Conservation (phyloP, 2,329 filamentous ascomycete species). For the Incumbomyces lentus region DNA sequence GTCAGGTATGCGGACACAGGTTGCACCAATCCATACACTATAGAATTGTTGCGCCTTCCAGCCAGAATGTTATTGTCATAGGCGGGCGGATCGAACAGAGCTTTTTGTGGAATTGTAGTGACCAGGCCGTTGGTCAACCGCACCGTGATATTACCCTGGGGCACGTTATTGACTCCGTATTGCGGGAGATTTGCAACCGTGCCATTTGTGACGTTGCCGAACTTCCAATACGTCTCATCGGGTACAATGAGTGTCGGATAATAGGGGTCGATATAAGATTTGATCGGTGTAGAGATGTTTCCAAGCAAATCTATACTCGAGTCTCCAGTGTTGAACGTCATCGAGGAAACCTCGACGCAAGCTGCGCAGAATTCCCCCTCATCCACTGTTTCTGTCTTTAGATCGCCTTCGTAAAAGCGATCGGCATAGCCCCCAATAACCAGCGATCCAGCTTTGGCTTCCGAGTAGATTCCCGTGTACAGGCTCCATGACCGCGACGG, state of each 20-base stretch:
- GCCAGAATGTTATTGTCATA: neutral
- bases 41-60: neutral
- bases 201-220: constrained; percentile 10
- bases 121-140: constrained; percentile 17
- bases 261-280: constrained; percentile 11
- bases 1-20: neutral
- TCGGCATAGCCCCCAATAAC: constrained; percentile 19
- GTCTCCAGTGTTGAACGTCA: constrained; percentile 10
- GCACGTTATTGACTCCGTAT: constrained; percentile 5
- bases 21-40: neutral
- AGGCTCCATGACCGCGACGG: constrained; percentile 17
- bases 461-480: constrained; percentile 13
- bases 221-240: constrained; percentile 14
- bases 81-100: constrained; percentile 11
- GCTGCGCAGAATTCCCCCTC: neutral
- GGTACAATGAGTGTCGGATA: constrained; percentile 13
- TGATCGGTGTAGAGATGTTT: constrained; percentile 9
- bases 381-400: constrained; percentile 9
- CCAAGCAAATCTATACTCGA: constrained; percentile 10
- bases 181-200: neutral
- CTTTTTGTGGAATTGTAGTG: constrained; percentile 16
- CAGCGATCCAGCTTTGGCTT: constrained; percentile 13
- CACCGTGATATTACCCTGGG: constrained; percentile 14
- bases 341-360: constrained; percentile 9
- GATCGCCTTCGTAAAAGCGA: constrained; percentile 12